Conservation (phyloP, 2,329 filamentous ascomycete species). For the Dryadomyces quercus-mongolicae region DNA sequence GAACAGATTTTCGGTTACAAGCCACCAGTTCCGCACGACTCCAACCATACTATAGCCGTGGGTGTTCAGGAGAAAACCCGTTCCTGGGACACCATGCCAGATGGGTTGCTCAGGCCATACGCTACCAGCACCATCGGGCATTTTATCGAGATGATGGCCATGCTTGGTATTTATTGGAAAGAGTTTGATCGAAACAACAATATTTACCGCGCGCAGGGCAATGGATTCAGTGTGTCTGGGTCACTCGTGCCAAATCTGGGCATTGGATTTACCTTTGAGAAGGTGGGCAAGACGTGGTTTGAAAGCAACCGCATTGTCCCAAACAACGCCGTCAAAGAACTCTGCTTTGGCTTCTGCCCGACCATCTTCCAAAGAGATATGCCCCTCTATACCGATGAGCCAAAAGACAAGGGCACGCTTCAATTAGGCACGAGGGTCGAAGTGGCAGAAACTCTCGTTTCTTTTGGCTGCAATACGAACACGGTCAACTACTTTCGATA, state of each 20-base stretch:
- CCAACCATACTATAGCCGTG: constrained; percentile 27
- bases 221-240: constrained; percentile 38
- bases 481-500: constrained; percentile 32
- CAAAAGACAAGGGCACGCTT: constrained; percentile 29
- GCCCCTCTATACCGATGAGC: constrained; percentile 25
- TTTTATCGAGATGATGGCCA: constrained; percentile 39
- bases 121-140: constrained; percentile 44
- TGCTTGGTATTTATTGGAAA: constrained; percentile 45
- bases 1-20: constrained; percentile 11
- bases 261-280: constrained; percentile 40
- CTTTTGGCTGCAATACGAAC: constrained; percentile 42
- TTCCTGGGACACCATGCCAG: constrained; percentile 41
- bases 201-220: constrained; percentile 41
- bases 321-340: constrained; percentile 37
- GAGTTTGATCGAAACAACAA: constrained; percentile 42
- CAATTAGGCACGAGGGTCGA: constrained; percentile 35
- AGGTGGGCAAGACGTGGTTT: constrained; percentile 35
- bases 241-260: constrained; percentile 35
- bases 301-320: constrained; percentile 38
- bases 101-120: constrained; percentile 33
- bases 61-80: constrained; percentile 31
- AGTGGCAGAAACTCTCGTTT: constrained; percentile 36
- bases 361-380: constrained; percentile 34
- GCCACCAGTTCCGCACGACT: constrained; percentile 9
- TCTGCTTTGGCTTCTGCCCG: constrained; percentile 43